Conservation (phyloP, 2,329 filamentous ascomycete species). For the Sarocladiaceae sp. region DNA sequence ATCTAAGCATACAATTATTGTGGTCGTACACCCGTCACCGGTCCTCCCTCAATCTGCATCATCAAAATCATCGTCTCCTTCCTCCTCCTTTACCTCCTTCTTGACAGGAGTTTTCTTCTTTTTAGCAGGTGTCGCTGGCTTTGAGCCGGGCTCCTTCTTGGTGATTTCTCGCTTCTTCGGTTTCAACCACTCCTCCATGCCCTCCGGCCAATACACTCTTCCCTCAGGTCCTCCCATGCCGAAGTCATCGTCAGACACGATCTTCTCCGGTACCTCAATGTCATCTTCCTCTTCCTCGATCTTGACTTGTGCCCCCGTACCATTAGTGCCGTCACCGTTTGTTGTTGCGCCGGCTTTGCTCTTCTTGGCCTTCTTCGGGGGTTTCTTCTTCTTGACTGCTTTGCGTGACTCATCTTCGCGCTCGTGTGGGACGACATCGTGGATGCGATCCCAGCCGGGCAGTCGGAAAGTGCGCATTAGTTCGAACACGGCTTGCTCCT, state of each 20-base stretch:
- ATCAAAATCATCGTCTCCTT: slow-evolving; percentile 25
- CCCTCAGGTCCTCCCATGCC: slow-evolving; percentile 81
- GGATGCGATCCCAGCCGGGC: slow-evolving; percentile 71
- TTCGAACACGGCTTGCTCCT: slow-evolving; percentile 94
- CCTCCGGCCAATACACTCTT: slow-evolving; percentile 85
- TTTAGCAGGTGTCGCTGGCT: slow-evolving; percentile 16
- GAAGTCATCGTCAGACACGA: slow-evolving; percentile 63
- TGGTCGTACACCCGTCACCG: too few species aligned
- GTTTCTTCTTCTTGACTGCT: slow-evolving; percentile 33
- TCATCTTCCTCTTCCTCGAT: slow-evolving; percentile 33
- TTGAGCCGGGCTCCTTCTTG: slow-evolving; percentile 37
- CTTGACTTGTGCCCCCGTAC: slow-evolving; percentile 21
- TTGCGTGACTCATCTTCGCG: slow-evolving; percentile 67
- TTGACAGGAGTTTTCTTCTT: slow-evolving; percentile 28
- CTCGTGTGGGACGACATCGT: slow-evolving; percentile 72
- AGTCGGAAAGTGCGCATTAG: slow-evolving; percentile 86
- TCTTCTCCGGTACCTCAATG: slow-evolving; percentile 31
- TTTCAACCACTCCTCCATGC: slow-evolving; percentile 85
- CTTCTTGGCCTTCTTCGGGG: slow-evolving; percentile 34
- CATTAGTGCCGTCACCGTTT: slow-evolving; percentile 13
- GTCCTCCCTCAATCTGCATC: background rate
- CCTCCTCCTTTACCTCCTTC: too few species aligned
- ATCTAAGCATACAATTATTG: too few species aligned
- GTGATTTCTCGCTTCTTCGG: slow-evolving; percentile 70
- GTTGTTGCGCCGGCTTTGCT: slow-evolving; percentile 16